These are phyloP conservation scores for Apiotrichum mycotoxinovorans DNA, from an alignment of 1,284 basidiomycete species.

Conservation along the genomic window DNA sequence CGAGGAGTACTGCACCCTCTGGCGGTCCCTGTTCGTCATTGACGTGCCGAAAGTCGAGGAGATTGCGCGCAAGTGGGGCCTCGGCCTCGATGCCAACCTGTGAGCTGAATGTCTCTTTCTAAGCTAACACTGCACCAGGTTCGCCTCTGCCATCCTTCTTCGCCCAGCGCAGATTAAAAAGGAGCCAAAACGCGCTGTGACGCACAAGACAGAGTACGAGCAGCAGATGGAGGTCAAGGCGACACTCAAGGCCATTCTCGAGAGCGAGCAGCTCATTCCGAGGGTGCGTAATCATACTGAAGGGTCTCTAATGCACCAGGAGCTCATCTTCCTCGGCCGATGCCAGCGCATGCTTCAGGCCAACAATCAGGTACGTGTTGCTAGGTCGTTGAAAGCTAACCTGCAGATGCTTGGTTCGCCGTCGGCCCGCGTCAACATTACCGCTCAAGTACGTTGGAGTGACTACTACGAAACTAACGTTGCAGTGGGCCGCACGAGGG, in stretches of 20 bases:
- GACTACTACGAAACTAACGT: not conserved
- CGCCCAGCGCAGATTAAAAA: slow-evolving; percentile 45
- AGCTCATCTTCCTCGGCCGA: slow-evolving; percentile 73
- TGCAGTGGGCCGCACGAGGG: slow-evolving; percentile 51
- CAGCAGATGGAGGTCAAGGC: slow-evolving; percentile 53
- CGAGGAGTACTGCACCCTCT: slow-evolving; percentile 70
- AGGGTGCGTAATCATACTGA: slow-evolving; percentile 33
- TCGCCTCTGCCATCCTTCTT: slow-evolving; percentile 49
- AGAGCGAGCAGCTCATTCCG: slow-evolving; percentile 54
- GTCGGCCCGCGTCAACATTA: slow-evolving; percentile 80
- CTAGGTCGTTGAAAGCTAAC: slow-evolving; percentile 47
- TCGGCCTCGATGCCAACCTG: slow-evolving; percentile 67
- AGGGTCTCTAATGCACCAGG: slow-evolving; percentile 51
- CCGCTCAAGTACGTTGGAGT: slow-evolving; percentile 54
- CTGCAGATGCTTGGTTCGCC: slow-evolving; percentile 68
- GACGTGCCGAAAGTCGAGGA: slow-evolving; percentile 63
- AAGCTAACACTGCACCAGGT: slow-evolving; percentile 26
- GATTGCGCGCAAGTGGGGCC: slow-evolving; percentile 70
- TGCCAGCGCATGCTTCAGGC: slow-evolving; percentile 68
- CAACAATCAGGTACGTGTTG: slow-evolving; percentile 54
- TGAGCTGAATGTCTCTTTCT: slow-evolving; percentile 52
- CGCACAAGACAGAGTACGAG: slow-evolving; percentile 44
- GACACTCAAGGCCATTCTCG: slow-evolving; percentile 52
- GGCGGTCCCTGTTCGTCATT: slow-evolving; percentile 69
- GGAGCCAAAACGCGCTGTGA: slow-evolving; percentile 23